Conservation (phyloP, 345 rosid genomes). For the Linum tenue region DNA sequence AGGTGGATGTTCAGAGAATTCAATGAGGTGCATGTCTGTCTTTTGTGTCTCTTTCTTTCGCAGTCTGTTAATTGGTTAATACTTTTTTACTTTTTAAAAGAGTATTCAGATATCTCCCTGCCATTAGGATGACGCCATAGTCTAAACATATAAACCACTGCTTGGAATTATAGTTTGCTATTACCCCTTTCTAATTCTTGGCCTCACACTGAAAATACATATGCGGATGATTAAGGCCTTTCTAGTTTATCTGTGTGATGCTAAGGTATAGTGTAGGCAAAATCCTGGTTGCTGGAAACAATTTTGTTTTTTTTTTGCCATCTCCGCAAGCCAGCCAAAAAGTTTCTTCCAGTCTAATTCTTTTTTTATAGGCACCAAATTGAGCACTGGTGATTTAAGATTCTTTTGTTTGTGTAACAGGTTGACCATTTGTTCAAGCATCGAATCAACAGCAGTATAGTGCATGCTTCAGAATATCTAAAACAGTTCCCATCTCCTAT, state of each 20-base stretch:
- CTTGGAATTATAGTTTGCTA: too few relatives aligned
- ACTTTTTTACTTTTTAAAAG: too few relatives aligned
- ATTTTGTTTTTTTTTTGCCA: background rate
- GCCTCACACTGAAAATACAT: background rate
- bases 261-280: background rate
- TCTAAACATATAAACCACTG: background rate
- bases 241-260: background rate
- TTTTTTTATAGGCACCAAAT: background rate
- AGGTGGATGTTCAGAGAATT: constrained; percentile 95
- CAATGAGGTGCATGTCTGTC: constrained; percentile 55
- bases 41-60: background rate
- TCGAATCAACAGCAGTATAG: constrained; percentile 79
- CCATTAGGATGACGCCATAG: background rate
- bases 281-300: background rate
- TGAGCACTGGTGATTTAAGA: background rate
- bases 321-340: too few relatives aligned
- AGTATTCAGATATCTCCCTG: background rate
- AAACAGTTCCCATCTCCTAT: constrained; percentile 90
- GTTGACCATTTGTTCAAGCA: constrained; percentile 99
- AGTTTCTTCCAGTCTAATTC: too few relatives aligned
- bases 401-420: constrained; percentile 27
- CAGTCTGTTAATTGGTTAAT: background rate
- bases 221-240: background rate
- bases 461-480: constrained; percentile 78
- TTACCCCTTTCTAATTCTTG: background rate